phyloP scores from a whole-genome alignment of 2,329 filamentous ascomycete species.

The Zasmidium angulare region DNA sequence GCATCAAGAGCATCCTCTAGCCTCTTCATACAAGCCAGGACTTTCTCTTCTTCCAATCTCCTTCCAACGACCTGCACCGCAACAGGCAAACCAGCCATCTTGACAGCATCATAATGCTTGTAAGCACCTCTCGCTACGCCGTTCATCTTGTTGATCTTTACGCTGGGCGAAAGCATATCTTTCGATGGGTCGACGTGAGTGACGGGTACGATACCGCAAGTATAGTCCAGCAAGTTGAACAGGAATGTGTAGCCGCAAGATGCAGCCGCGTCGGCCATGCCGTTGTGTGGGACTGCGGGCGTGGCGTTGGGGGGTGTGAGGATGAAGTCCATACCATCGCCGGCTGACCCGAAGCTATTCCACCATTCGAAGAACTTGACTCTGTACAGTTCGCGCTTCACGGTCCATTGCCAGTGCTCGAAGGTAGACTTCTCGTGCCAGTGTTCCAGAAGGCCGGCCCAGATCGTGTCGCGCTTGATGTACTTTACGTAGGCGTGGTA shows the following conservation, averaged over 20 bases:
- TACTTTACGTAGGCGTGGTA: constrained; percentile 91
- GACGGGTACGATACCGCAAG: constrained; percentile 77
- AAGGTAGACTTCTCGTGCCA: constrained; percentile 73
- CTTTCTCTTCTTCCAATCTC: constrained; percentile 82
- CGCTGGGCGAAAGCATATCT: constrained; percentile 64
- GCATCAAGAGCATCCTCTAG: constrained; percentile 71
- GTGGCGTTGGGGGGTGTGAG: constrained; percentile 86
- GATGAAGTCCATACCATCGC: constrained; percentile 66
- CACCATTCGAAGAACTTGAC: constrained; percentile 82
- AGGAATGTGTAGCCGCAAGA: constrained; percentile 92
- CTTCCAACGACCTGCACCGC: constrained; percentile 81
- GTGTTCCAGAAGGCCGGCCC: constrained; percentile 72
- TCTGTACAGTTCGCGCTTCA: constrained; percentile 74
- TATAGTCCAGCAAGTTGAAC: constrained; percentile 90
- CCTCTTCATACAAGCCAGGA: constrained; percentile 74
- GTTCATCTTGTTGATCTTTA: constrained; percentile 66
- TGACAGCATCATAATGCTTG: constrained; percentile 75
- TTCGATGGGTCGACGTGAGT: constrained; percentile 73
- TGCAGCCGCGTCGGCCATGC: constrained; percentile 80
- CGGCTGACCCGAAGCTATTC: constrained; percentile 56
- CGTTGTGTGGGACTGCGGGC: constrained; percentile 81
- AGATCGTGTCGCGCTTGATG: constrained; percentile 70
- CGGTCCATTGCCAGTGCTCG: constrained; percentile 81
- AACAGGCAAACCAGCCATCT: constrained; percentile 86
- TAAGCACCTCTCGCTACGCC: constrained; percentile 80